These are phyloP conservation scores for Primulina tabacum DNA, from an alignment of 257 asterid genomes.

Conservation along the genomic window DNA sequence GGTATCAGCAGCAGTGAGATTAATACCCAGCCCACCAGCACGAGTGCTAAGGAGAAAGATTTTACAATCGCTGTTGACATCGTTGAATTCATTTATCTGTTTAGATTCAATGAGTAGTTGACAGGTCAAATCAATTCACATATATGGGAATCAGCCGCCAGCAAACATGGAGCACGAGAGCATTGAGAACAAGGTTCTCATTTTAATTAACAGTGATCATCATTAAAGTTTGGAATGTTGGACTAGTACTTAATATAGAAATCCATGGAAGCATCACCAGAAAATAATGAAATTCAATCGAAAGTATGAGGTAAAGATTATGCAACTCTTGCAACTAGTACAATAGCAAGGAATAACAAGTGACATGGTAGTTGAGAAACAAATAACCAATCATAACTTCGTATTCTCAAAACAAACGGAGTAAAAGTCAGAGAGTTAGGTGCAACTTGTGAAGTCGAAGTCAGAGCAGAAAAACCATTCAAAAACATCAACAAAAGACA, in stretches of 20 bases:
- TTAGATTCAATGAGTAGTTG: slow-evolving; percentile 21
- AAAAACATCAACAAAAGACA: not conserved
- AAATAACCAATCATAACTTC: not conserved
- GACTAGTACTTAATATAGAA: no score
- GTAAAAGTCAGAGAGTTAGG: not conserved
- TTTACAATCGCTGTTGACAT: slow-evolving; percentile 51
- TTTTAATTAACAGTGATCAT: no score
- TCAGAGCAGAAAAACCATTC: not conserved
- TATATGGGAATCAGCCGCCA: slow-evolving; percentile 2
- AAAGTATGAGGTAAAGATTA: not conserved
- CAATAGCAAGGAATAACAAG: not conserved
- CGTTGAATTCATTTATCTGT: slow-evolving; percentile 90
- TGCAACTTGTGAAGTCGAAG: not conserved
- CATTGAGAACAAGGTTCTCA: not conserved
- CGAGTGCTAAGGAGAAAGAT: slow-evolving; percentile 95
- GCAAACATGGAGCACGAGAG: not conserved
- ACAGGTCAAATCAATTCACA: slow-evolving; percentile 17
- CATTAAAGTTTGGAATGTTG: no score
- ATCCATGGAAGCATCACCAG: not conserved
- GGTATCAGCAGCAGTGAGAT: slow-evolving; percentile 98
- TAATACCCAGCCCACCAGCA: slow-evolving; percentile 99
- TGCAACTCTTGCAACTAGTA: not conserved
- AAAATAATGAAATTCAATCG: not conserved
- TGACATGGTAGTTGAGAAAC: not conserved
- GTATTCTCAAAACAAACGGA: not conserved